A percentile compares a stretch with the other conserved stretches of the same genome.
Evolutionary conservation across 176 grass and related monocot species (phyloP).

Genomic region (Eleusine indica): DNA sequence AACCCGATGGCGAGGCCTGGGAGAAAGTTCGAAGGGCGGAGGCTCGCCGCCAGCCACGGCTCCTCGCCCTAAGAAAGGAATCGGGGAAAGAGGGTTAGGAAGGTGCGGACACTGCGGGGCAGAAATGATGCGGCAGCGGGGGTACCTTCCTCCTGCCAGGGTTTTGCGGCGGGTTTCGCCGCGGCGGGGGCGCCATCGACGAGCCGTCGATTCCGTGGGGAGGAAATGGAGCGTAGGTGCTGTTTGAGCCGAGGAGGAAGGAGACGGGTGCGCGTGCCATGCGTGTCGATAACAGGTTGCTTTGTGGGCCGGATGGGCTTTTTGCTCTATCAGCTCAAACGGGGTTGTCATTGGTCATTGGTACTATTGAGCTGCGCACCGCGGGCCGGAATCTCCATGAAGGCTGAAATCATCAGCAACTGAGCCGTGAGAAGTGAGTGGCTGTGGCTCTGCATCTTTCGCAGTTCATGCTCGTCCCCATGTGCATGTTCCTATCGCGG

Average conservation of each 20-base stretch:
- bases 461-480: too few relatives aligned
- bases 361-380: too few relatives aligned
- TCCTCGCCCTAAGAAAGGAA: constrained; percentile 53
- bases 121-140: not conserved
- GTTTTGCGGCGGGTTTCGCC: constrained; percentile 48
- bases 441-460: too few relatives aligned
- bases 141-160: constrained; percentile 41
- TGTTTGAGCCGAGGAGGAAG: not conserved
- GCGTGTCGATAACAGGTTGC: not conserved
- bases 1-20: constrained; percentile 80
- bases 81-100: not conserved
- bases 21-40: constrained; percentile 69
- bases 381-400: too few relatives aligned
- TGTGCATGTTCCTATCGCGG: not conserved
- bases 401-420: too few relatives aligned
- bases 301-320: not conserved
- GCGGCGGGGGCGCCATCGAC: constrained; percentile 52
- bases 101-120: not conserved
- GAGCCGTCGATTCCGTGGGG: not conserved
- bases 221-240: not conserved
- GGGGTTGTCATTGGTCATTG: not conserved
- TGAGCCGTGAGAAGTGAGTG: too few relatives aligned
- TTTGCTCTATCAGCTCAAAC: not conserved
- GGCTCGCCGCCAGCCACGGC: constrained; percentile 77
- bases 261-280: not conserved